These are phyloP conservation scores for Berkeleyomyces basicola DNA, from an alignment of 2,329 filamentous ascomycete genomes.

Conservation along the genomic window DNA sequence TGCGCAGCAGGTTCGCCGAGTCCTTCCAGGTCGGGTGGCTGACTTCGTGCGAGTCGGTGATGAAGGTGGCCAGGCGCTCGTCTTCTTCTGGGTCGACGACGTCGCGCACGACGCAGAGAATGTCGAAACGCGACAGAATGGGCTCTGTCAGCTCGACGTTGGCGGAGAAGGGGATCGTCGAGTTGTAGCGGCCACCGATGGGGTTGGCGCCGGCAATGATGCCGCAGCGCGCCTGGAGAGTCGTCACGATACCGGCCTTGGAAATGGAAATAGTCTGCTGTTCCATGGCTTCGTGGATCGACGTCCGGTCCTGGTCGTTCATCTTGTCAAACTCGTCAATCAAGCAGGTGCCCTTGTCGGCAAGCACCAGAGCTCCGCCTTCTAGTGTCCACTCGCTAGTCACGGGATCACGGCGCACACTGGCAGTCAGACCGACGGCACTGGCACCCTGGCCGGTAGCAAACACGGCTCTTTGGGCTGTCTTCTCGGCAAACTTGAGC, in stretches of 20 bases:
- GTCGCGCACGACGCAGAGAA: constrained; percentile 88
- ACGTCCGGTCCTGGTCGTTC: constrained; percentile 97
- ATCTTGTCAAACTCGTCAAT: constrained; percentile 99
- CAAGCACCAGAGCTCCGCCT: constrained; percentile 85
- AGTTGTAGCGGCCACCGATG: constrained; percentile 90
- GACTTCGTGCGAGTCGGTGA: constrained; percentile 82
- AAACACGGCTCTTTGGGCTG: constrained; percentile 89
- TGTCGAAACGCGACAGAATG: constrained; percentile 94
- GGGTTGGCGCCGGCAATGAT: constrained; percentile 96
- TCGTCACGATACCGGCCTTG: constrained; percentile 96
- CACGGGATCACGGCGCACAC: constrained; percentile 83
- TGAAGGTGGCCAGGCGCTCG: constrained; percentile 83
- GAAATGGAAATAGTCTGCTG: constrained; percentile 99
- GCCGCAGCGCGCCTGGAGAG: constrained; percentile 84
- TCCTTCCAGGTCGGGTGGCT: constrained; percentile 55
- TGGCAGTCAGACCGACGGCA: constrained; percentile 92
- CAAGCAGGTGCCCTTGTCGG: constrained; percentile 83
- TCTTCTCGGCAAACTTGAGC: constrained; percentile 95
- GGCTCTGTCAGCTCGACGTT: constrained; percentile 96
- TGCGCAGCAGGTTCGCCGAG: constrained; percentile 23
- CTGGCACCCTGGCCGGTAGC: constrained; percentile 94
- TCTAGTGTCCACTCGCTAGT: constrained; percentile 97
- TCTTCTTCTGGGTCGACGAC: constrained; percentile 87
- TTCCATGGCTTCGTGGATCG: constrained; percentile 99
- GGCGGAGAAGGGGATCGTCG: constrained; percentile 83